A percentile compares a stretch with the other conserved stretches of the same genome.
phyloP scores from a whole-genome alignment of 768 basidiomycete genomes.

The Royoungia palumana region DNA sequence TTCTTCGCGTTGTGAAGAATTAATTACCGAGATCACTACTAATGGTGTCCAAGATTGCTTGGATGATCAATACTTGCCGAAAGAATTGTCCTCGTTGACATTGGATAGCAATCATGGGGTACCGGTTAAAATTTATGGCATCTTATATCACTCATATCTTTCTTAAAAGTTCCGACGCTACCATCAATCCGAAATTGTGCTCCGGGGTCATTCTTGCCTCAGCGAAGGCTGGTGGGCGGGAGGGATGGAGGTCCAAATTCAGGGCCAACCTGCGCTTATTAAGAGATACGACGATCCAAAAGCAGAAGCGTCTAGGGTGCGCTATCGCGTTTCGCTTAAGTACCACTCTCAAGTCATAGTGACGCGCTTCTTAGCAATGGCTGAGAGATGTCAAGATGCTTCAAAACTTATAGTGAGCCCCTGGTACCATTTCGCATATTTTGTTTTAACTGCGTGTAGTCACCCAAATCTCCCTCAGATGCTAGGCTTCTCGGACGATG shows the following conservation, averaged over 20 bases:
- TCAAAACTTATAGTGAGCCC: constrained; percentile 46
- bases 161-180: constrained; percentile 48
- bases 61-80: constrained; percentile 21
- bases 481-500: constrained; percentile 46
- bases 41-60: constrained; percentile 12
- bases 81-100: constrained; percentile 18
- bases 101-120: constrained; percentile 36
- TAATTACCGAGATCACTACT: constrained; percentile 20
- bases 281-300: constrained; percentile 43
- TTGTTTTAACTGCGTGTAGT: constrained; percentile 24
- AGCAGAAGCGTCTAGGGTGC: constrained; percentile 33
- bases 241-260: constrained; percentile 37
- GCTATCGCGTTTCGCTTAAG: not conserved
- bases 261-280: constrained; percentile 40
- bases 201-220: constrained; percentile 36
- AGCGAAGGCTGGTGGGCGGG: constrained; percentile 50
- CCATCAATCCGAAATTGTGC: constrained; percentile 45
- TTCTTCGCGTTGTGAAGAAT: constrained; percentile 1
- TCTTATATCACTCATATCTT: constrained; percentile 5
- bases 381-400: constrained; percentile 47
- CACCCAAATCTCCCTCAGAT: constrained; percentile 55
- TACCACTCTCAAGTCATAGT: not conserved
- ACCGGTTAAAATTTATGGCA: not conserved
- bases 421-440: not conserved
- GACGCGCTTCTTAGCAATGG: constrained; percentile 38